Evolutionary conservation across 768 basidiomycete genomes (phyloP).

Genomic region (Hortiboletus campestris): DNA sequence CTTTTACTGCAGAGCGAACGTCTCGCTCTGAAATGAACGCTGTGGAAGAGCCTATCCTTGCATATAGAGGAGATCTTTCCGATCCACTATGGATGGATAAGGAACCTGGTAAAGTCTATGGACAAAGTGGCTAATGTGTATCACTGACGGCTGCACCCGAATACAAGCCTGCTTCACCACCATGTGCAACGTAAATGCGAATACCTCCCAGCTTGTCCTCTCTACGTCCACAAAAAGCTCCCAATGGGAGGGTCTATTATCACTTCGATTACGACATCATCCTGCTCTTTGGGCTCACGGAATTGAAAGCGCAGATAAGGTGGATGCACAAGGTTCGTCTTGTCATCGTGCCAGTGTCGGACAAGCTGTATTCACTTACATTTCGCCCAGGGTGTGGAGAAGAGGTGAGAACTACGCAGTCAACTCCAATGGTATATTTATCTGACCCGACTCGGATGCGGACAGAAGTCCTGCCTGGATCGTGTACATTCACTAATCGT

Average conservation of each 20-base stretch:
- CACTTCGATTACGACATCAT: conserved; percentile 31
- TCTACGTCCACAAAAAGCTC: not conserved
- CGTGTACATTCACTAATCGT: not conserved
- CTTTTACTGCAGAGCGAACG: too few species aligned
- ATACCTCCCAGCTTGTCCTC: not conserved
- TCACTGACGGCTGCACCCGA: not conserved
- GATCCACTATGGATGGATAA: not conserved
- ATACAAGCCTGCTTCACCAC: not conserved
- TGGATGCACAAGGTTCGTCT: conserved; percentile 33
- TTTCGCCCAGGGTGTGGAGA: conserved; percentile 5
- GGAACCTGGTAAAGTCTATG: not conserved
- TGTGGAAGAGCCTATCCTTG: not conserved
- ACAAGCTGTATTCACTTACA: not conserved
- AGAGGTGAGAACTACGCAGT: not conserved
- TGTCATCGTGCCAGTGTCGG: not conserved
- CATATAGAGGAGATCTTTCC: not conserved
- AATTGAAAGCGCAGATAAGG: conserved; percentile 17
- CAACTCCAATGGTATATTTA: not conserved
- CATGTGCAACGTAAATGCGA: not conserved
- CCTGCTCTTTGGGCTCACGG: conserved; percentile 38
- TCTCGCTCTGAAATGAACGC: not conserved
- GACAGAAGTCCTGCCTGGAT: conserved; percentile 3
- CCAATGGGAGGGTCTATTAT: conserved; percentile 7
- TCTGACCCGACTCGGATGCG: not conserved
- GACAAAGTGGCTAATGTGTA: not conserved